phyloP scores from a whole-genome alignment of 192 early-diverging fungal species.

The Backusella macrospora region DNA sequence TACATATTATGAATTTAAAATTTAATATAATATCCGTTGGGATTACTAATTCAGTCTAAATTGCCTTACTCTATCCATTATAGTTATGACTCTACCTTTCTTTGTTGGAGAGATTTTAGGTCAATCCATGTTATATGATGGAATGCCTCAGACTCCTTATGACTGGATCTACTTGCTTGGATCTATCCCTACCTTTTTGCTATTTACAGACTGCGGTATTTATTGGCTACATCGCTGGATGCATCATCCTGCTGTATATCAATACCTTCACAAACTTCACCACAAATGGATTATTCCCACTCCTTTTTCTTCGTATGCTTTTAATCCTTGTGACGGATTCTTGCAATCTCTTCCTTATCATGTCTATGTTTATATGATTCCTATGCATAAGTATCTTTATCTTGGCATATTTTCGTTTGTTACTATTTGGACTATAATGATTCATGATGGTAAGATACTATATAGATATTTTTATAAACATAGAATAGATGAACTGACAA shows the following conservation, averaged over 20 bases:
- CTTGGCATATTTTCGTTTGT: slow-evolving; percentile 82
- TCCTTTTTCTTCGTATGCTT: slow-evolving; percentile 95
- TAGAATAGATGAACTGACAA: neutral
- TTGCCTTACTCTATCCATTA: neutral
- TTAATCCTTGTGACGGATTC: slow-evolving; percentile 94
- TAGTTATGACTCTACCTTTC: slow-evolving; percentile 86
- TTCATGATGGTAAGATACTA: slow-evolving; percentile 81
- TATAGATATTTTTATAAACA: neutral
- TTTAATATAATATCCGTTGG: neutral
- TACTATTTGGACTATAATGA: slow-evolving; percentile 94
- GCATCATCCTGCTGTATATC: slow-evolving; percentile 90
- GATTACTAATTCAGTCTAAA: neutral
- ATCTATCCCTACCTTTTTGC: slow-evolving; percentile 72
- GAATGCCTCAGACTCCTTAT: slow-evolving; percentile 39
- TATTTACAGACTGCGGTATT: slow-evolving; percentile 92
- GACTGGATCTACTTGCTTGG: slow-evolving; percentile 76
- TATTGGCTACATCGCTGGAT: slow-evolving; percentile 96
- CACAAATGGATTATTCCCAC: slow-evolving; percentile 74
- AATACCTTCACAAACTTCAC: slow-evolving; percentile 78
- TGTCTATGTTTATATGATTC: slow-evolving; percentile 85
- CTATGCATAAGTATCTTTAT: slow-evolving; percentile 91
- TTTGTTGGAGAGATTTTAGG: slow-evolving; percentile 88
- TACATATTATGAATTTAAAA: neutral
- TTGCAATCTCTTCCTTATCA: slow-evolving; percentile 96
- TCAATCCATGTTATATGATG: slow-evolving; percentile 68